Conservation (phyloP, 139 green algal species). For the Mesotaenium endlicherianum region DNA sequence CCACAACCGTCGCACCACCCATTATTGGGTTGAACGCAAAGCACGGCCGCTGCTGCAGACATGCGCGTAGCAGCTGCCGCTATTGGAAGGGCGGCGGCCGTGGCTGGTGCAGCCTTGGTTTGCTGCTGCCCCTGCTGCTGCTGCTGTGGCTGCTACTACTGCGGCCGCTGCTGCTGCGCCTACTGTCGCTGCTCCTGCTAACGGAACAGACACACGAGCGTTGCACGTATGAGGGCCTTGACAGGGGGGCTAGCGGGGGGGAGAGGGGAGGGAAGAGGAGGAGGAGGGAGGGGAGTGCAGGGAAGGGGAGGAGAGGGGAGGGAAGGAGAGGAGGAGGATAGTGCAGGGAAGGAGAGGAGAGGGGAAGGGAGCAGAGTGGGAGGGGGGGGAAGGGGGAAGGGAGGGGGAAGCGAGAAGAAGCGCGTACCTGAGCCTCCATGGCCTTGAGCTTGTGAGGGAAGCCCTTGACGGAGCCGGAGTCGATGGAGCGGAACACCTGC, state of each 20-base stretch:
- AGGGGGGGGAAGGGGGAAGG: background rate
- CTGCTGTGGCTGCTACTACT: too few relatives aligned
- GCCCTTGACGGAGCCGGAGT: slow-evolving; percentile 40
- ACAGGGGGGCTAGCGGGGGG: background rate
- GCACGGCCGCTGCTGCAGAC: too few relatives aligned
- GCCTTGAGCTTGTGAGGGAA: slow-evolving; percentile 7
- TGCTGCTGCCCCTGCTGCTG: too few relatives aligned
- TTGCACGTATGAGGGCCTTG: too few relatives aligned
- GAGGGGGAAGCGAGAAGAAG: background rate
- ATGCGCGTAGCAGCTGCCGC: too few relatives aligned
- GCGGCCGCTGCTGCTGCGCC: too few relatives aligned
- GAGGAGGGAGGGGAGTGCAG: background rate
- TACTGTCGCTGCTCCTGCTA: too few relatives aligned
- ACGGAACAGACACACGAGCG: too few relatives aligned
- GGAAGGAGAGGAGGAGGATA: background rate
- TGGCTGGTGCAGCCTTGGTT: too few relatives aligned
- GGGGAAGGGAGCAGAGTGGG: background rate
- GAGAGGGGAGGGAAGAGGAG: background rate
- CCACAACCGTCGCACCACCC: too few relatives aligned
- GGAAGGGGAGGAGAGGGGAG: background rate
- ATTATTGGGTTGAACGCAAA: too few relatives aligned
- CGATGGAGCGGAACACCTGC: slow-evolving; percentile 61
- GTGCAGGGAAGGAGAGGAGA: background rate
- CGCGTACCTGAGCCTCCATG: background rate
- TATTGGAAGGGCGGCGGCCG: too few relatives aligned